Evolutionary conservation across 352 stramenopile species (phyloP), one percentile per base, ranked within the genome.

Genomic region (Globisporangium recalcitrans): DNA sequence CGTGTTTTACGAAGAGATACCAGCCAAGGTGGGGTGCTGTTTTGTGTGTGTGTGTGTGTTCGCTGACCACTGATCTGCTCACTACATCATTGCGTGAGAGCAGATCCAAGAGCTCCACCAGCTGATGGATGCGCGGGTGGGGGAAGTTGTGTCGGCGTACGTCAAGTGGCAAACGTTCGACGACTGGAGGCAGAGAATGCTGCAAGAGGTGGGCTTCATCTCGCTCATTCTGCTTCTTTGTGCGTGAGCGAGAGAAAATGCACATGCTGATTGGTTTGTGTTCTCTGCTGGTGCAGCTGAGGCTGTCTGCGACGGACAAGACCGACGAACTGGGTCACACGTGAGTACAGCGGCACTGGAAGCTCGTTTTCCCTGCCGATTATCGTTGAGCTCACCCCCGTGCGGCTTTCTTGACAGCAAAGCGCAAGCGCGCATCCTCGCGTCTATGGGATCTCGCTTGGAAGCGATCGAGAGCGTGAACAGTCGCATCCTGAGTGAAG

Each of bases 161-260:
- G 67, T 55, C 2, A 83, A 86, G 47, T 95, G 79, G 78, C 71
- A 90, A 51, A 54, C 73, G 24, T 84, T 90, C 2, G 86, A 93
- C 49, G 86, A 93, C 42, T 93, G 83, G 83, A 70, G 84, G 4
- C 86, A 95, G 57, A 90, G 85, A 34, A 93, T 92, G 68, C 68
- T 95, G 1, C 73, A 82, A 24, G 84, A 95, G 77, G 85, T 93
- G 42, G 10, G 36, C 58, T 46, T 32, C 1, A 48, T 16, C 14
- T 26, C 10, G 6, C 24, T 36, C 6, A 19, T n/a, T n/a, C n/a
- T 52, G 3, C 16, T 26, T 36, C 5, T 19, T 40, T 32, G 27
- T 7, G 16, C 13, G 11, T 27, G 16, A 38, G 4, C 40, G 8
- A 42, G 38, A 9, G 1, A 44, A 44, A 5, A 31, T 7, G 4